These are phyloP conservation scores for Dothistroma septosporum DNA, from an alignment of 2,329 filamentous ascomycete species.

Conservation along the genomic window DNA sequence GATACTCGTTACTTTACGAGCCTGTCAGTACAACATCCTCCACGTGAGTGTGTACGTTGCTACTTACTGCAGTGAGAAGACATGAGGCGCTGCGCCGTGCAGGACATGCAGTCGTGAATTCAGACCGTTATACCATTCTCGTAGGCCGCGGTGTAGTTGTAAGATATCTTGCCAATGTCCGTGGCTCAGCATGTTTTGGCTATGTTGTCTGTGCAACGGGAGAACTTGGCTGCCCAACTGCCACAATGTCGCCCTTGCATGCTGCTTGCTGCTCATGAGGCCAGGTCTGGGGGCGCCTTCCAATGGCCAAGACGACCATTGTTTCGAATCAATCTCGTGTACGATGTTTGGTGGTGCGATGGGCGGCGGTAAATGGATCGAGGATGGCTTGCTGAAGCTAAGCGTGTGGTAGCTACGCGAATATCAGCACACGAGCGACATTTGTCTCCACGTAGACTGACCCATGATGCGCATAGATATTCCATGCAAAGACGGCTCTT, in stretches of 20 bases:
- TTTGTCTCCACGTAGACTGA: background rate
- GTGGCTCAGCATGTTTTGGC: background rate
- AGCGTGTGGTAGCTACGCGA: constrained; percentile 3
- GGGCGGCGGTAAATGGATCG: background rate
- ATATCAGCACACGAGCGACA: background rate
- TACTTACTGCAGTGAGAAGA: constrained; percentile 13
- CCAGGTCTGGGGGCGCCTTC: constrained; percentile 1
- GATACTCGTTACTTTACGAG: constrained; percentile 7
- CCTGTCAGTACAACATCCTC: background rate
- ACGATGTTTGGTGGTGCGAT: constrained; percentile 2
- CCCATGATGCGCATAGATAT: constrained; percentile 11
- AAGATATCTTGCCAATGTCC: constrained; percentile 6
- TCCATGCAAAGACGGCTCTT: constrained; percentile 11
- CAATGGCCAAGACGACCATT: constrained; percentile 9
- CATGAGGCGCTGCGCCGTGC: constrained; percentile 10
- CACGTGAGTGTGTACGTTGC: background rate
- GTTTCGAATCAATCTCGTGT: constrained; percentile 1
- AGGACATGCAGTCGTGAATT: constrained; percentile 4
- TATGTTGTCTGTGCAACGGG: constrained; percentile 1
- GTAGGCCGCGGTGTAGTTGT: background rate
- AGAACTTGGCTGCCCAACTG: constrained; percentile 2
- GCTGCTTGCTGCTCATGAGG: constrained; percentile 8
- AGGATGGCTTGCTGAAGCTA: background rate
- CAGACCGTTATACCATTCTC: constrained; percentile 2
- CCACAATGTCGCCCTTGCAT: constrained; percentile 10